Evolutionary conservation across 2,329 filamentous ascomycete species (phyloP).

Genomic region (Erysiphe pulchra): DNA sequence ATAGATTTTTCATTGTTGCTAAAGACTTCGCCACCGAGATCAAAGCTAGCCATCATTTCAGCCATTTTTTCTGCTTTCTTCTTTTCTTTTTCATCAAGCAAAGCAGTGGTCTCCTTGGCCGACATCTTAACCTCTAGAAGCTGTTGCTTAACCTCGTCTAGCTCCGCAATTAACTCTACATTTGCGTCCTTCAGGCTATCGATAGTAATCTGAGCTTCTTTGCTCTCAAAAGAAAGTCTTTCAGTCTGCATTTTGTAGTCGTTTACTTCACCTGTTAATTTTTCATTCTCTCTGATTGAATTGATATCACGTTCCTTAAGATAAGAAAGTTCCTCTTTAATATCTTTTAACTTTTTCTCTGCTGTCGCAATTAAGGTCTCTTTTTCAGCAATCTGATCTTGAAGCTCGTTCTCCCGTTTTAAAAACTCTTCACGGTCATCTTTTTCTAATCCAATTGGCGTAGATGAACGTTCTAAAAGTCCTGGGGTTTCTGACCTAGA

Average conservation of each 20-base stretch:
- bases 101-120: conserved; percentile 74
- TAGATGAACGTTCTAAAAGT: conserved; percentile 52
- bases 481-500: conserved; percentile 34
- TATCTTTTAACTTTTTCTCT: conserved; percentile 59
- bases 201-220: conserved; percentile 94
- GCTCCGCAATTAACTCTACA: conserved; percentile 64
- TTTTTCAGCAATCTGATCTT: conserved; percentile 85
- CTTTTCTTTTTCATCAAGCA: conserved; percentile 90
- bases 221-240: conserved; percentile 83
- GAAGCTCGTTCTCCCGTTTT: conserved; percentile 82
- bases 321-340: conserved; percentile 62
- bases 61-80: conserved; percentile 99
- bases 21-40: conserved; percentile 77
- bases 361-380: conserved; percentile 56
- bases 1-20: conserved; percentile 79
- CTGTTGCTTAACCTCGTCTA: conserved; percentile 91
- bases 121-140: conserved; percentile 90
- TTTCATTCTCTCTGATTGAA: conserved; percentile 74
- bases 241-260: conserved; percentile 93
- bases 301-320: conserved; percentile 70
- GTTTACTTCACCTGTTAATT: conserved; percentile 61
- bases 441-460: conserved; percentile 72
- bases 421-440: conserved; percentile 94
- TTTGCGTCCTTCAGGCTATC: conserved; percentile 93
- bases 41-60: conserved; percentile 98